These are phyloP conservation scores for Tulasnella calospora DNA, from an alignment of 768 basidiomycete genomes.

Conservation along the genomic window DNA sequence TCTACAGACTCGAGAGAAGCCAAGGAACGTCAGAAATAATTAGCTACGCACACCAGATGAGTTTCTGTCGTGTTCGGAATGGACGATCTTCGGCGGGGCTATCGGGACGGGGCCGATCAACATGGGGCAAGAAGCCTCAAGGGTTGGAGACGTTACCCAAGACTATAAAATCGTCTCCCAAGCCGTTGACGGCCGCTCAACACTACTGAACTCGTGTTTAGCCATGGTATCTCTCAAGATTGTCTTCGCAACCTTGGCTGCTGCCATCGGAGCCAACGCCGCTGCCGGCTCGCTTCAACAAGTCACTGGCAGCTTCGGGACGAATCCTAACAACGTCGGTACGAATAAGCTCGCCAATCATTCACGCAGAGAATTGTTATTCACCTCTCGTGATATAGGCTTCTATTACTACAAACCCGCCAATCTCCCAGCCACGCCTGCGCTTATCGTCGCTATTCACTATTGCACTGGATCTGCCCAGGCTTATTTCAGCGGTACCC, in stretches of 20 bases:
- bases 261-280: neutral
- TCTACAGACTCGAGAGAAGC: neutral
- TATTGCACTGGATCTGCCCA: constrained; percentile 51
- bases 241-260: neutral
- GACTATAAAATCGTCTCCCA: neutral
- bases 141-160: neutral
- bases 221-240: neutral
- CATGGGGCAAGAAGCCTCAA: neutral
- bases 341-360: constrained; percentile 39
- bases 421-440: constrained; percentile 39
- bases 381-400: constrained; percentile 32
- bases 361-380: neutral
- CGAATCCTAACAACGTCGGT: constrained; percentile 51
- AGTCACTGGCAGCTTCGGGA: constrained; percentile 40
- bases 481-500: constrained; percentile 48
- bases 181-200: neutral
- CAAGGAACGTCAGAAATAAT: neutral
- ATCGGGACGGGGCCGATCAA: neutral
- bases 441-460: constrained; percentile 47
- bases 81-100: neutral
- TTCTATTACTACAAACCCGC: constrained; percentile 35
- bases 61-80: neutral
- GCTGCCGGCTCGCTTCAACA: constrained; percentile 1
- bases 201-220: neutral
- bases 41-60: neutral